Base-by-base conservation (phyloP, 176 grass and related monocot species). In the Phoenix dactylifera region DNA sequence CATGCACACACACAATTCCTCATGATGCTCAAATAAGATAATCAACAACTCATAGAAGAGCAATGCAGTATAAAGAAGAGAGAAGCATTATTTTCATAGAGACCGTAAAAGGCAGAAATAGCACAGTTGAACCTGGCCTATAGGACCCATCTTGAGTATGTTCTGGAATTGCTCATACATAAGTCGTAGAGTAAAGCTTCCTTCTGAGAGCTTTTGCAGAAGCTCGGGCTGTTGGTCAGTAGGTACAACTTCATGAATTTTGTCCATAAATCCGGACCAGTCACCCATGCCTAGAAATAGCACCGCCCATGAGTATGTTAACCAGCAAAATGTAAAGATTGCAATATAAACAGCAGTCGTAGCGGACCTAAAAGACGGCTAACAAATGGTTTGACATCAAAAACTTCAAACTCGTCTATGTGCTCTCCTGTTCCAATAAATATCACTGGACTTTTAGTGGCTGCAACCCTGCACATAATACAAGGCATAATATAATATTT, bases 341-440 rank as follows among this genome's bases (percentile, higher is more conserved):
- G 6, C 35, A 44, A 44, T 44, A 44, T 12, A 44, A 44, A 3
- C 35, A 44, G 35, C 35, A 44, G 23, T 65, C 26, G 66, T 71
- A 18, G 74, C 69, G 52, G 24, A 98, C 87, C 93, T 84, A 92
- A 83, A 52, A 92, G 71, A 14, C 84, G 84, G 63, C 82, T 92
- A 49, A 92, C 93, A 64, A 98, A 98, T 73, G 84, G 87, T 59
- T 92, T 92, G 58, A 98, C 93, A 78, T 92, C 81, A 79, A 92
- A 92, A 68, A 85, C 72, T 79, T 98, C 93, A 74, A 98, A 86
- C 16, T 89, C 84, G 59, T 91, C 74, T 5, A 92, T 81, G 71
- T 92, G 87, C 54, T 98, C 93, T 74, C 93, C 84, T 64, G 93
- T 98, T 78, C 93, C 93, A 72, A 98, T 88, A 77, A 98, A 98